These are phyloP conservation scores for Cylindrodendrum hubeiense DNA, from an alignment of 2,329 filamentous ascomycete species.

Conservation along the genomic window DNA sequence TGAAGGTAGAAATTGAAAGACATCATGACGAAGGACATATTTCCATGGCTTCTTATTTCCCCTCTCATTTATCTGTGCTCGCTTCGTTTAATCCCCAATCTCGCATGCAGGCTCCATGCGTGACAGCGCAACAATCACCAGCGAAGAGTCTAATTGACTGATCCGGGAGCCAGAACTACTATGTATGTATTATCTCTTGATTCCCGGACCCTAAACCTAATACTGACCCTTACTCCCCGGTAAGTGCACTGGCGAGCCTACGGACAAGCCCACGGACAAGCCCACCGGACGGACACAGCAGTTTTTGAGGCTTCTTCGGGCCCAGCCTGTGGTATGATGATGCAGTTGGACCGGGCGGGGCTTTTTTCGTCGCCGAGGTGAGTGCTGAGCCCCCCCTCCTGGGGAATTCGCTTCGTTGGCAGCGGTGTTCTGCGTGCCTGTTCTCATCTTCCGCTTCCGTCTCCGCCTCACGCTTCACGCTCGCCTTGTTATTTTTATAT, in stretches of 20 bases:
- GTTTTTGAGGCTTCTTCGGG: background rate
- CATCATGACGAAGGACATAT: background rate
- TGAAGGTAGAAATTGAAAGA: slow-evolving; percentile 21
- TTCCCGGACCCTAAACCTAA: slow-evolving; percentile 30
- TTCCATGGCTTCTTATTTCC: background rate
- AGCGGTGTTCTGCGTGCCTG: too few species aligned
- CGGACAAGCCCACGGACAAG: too few species aligned
- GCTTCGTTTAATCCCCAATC: background rate
- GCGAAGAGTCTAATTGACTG: background rate
- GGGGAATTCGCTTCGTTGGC: slow-evolving; percentile 2
- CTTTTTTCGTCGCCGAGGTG: slow-evolving; percentile 34
- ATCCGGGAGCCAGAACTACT: background rate
- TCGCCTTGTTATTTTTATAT: background rate
- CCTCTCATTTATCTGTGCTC: background rate
- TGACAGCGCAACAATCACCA: background rate
- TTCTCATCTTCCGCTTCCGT: too few species aligned
- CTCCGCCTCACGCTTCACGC: background rate
- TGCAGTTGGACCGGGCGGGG: slow-evolving; percentile 36
- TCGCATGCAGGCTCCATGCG: background rate
- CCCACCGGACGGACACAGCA: too few species aligned
- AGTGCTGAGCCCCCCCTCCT: slow-evolving; percentile 12
- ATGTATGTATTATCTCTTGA: slow-evolving; percentile 18
- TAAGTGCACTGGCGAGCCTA: background rate
- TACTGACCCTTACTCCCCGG: background rate
- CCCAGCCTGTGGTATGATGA: slow-evolving; percentile 36